Conservation (phyloP, 2,329 filamentous ascomycete genomes). For the Triangularia setosa region DNA sequence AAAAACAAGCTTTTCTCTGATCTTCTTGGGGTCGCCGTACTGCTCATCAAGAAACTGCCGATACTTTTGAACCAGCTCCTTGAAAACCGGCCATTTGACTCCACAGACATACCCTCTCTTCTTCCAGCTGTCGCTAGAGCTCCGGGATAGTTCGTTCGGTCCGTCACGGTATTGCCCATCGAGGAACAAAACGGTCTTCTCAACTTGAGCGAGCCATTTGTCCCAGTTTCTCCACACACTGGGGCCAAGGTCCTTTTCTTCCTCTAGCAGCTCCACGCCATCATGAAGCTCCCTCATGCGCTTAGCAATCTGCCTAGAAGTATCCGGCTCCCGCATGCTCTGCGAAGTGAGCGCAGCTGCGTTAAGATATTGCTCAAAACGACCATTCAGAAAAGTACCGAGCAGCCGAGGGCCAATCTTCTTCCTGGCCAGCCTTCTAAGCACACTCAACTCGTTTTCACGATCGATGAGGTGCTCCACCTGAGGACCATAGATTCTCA, state of each 20-base stretch:
- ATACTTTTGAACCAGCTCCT: constrained; percentile 70
- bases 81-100: constrained; percentile 76
- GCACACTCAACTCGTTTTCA: constrained; percentile 80
- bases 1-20: constrained; percentile 79
- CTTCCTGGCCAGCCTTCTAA: constrained; percentile 81
- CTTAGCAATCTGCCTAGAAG: constrained; percentile 90
- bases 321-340: constrained; percentile 76
- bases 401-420: constrained; percentile 88
- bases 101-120: constrained; percentile 74
- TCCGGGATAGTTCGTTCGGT: constrained; percentile 28
- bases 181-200: constrained; percentile 53
- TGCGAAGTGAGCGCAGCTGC: constrained; percentile 73
- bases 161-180: constrained; percentile 56
- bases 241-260: constrained; percentile 74
- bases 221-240: constrained; percentile 94
- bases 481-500: constrained; percentile 91
- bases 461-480: constrained; percentile 95
- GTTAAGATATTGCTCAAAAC: constrained; percentile 92
- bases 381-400: constrained; percentile 89
- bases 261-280: constrained; percentile 77
- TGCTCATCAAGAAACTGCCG: constrained; percentile 66
- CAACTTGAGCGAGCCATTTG: constrained; percentile 71
- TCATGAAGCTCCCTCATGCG: constrained; percentile 95
- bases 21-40: constrained; percentile 62
- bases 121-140: constrained; percentile 55